These are phyloP conservation scores for Coemansia javaensis DNA, from an alignment of 192 early-diverging fungal genomes.

Conservation along the genomic window DNA sequence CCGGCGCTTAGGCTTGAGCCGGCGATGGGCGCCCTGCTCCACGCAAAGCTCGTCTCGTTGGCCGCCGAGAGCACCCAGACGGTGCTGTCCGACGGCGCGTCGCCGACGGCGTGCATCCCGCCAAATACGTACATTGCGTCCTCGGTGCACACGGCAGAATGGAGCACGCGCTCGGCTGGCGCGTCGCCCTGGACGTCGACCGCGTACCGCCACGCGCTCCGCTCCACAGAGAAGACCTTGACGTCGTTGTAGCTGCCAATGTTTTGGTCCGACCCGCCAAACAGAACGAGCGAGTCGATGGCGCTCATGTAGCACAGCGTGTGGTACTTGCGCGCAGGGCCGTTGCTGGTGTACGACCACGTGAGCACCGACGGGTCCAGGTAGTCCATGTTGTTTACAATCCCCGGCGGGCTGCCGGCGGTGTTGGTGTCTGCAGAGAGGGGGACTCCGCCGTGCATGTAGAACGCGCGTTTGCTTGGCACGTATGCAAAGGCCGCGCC, in stretches of 20 bases:
- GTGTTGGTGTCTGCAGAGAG: constrained; percentile 21
- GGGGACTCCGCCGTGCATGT: constrained; percentile 50
- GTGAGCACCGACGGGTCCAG: constrained; percentile 51
- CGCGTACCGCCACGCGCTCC: constrained; percentile 54
- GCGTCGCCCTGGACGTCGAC: constrained; percentile 39
- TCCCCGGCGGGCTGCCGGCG: constrained; percentile 16
- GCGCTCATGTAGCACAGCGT: constrained; percentile 53
- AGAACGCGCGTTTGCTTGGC: constrained; percentile 18
- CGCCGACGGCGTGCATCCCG: constrained; percentile 25
- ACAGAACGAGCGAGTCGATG: constrained; percentile 55
- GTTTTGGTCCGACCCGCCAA: constrained; percentile 61
- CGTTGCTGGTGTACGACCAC: constrained; percentile 60
- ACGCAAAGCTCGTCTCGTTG: constrained; percentile 10
- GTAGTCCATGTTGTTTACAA: constrained; percentile 43
- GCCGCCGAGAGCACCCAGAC: constrained; percentile 50
- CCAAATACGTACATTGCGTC: constrained; percentile 73
- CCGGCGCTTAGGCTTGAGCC: constrained; percentile 24
- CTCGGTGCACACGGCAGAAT: constrained; percentile 61
- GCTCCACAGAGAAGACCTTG: constrained; percentile 47
- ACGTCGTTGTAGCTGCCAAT: constrained; percentile 50
- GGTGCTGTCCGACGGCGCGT: constrained; percentile 43
- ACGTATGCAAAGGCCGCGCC: constrained; percentile 42
- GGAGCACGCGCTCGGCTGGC: constrained; percentile 55
- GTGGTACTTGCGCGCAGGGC: constrained; percentile 52
- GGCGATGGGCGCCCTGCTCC: constrained; percentile 47